These are phyloP conservation scores for Ulmus americana DNA, from an alignment of 331 rosid species.

Conservation along the genomic window DNA sequence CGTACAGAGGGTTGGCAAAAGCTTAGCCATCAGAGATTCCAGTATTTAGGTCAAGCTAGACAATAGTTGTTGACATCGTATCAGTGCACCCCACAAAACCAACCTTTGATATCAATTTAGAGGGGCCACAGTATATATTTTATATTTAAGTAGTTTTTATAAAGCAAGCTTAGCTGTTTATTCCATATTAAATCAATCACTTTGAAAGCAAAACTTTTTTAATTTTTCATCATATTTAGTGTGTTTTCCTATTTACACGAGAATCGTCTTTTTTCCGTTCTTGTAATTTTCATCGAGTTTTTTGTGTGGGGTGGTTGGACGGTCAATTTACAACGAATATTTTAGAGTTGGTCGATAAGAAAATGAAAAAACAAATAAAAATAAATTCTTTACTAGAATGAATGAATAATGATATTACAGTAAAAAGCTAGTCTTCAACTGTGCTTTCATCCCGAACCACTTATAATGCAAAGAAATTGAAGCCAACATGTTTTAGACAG, in stretches of 20 bases:
- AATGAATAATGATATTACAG: constrained; percentile 15
- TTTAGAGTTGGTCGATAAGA: constrained; percentile 8
- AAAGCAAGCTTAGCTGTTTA: constrained; percentile 68
- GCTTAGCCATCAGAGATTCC: constrained; percentile 46
- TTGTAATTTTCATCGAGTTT: neutral
- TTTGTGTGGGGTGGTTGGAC: constrained; percentile 32
- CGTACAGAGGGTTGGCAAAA: constrained; percentile 56
- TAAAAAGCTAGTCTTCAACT: constrained; percentile 20
- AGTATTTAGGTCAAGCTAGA: constrained; percentile 56
- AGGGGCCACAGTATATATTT: constrained; percentile 59
- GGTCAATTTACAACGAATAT: constrained; percentile 25
- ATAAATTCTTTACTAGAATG: neutral
- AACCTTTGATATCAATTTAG: constrained; percentile 38
- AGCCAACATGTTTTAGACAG: neutral
- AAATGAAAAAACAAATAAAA: neutral
- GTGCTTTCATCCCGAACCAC: constrained; percentile 10
- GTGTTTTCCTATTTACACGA: constrained; percentile 32
- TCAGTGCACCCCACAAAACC: constrained; percentile 69
- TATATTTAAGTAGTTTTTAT: constrained; percentile 36
- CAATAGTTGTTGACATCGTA: constrained; percentile 57
- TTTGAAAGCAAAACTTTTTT: constrained; percentile 24
- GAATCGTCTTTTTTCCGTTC: constrained; percentile 32
- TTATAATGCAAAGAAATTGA: neutral
- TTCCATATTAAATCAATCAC: constrained; percentile 62
- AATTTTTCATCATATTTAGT: constrained; percentile 36